A percentile compares a stretch with the other conserved stretches of the same genome.
Evolutionary conservation across 163 green algal species (phyloP).

Genomic region (Chlorella variabilis): DNA sequence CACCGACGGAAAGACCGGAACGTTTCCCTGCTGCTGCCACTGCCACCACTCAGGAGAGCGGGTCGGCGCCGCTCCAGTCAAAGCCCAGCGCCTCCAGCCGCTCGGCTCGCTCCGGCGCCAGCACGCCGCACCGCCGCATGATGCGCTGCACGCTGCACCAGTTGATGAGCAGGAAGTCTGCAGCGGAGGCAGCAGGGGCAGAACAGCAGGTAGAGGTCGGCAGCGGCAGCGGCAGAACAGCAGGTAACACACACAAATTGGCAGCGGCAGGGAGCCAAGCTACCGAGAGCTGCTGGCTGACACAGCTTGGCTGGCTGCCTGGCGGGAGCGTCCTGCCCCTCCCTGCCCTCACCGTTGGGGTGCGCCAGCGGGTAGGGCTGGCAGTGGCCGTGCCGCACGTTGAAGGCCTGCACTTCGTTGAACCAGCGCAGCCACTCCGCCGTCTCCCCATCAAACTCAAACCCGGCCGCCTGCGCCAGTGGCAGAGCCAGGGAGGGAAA

Average conservation of each 20-base stretch:
- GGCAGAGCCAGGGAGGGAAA: no score
- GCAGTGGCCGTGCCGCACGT: conserved; percentile 26
- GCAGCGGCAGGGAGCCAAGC: no score
- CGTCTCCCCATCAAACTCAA: conserved; percentile 69
- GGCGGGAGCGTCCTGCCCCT: no score
- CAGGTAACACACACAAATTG: neutral
- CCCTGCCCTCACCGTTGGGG: conserved; percentile 6
- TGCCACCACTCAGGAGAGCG: conserved; percentile 65
- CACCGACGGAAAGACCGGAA: no score
- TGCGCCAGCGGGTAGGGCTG: conserved; percentile 29
- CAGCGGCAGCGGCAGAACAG: neutral
- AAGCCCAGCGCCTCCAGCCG: conserved; percentile 70
- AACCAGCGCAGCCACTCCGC: conserved; percentile 79
- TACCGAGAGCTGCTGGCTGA: neutral
- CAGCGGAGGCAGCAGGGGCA: neutral
- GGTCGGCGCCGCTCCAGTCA: conserved; percentile 75
- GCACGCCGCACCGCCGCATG: conserved; percentile 58
- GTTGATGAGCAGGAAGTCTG: conserved; percentile 72
- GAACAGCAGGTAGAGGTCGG: neutral
- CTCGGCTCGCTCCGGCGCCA: conserved; percentile 48
- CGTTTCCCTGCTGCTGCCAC: no score
- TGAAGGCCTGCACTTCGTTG: conserved; percentile 48
- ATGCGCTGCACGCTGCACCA: conserved; percentile 81
- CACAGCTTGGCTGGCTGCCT: no score
- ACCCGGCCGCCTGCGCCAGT: conserved; percentile 48